These are phyloP conservation scores for Ciborinia camelliae DNA, from an alignment of 2,329 filamentous ascomycete genomes.

Conservation along the genomic window DNA sequence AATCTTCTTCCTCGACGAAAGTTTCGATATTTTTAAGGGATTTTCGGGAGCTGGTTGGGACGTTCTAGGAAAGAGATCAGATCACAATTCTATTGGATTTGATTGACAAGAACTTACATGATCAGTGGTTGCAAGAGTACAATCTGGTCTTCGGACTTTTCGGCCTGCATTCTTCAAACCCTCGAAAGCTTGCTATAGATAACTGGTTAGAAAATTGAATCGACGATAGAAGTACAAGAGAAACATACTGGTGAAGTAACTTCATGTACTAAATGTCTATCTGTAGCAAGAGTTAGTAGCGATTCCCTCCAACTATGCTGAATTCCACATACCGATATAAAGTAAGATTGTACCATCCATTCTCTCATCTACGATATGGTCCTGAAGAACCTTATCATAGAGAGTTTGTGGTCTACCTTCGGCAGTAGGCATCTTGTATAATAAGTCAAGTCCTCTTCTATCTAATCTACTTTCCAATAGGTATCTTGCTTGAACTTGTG, in stretches of 20 bases:
- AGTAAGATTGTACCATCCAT: slow-evolving; percentile 87
- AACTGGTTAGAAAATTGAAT: slow-evolving; percentile 17
- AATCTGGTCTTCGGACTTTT: slow-evolving; percentile 88
- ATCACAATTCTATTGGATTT: background rate
- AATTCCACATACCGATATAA: slow-evolving; percentile 72
- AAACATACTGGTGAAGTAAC: slow-evolving; percentile 85
- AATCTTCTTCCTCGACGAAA: slow-evolving; percentile 82
- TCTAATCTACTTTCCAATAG: background rate
- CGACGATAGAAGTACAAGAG: background rate
- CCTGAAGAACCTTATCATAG: slow-evolving; percentile 96
- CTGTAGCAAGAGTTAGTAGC: slow-evolving; percentile 44
- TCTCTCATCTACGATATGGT: slow-evolving; percentile 94
- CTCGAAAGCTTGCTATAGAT: slow-evolving; percentile 89
- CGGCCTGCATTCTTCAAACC: slow-evolving; percentile 71
- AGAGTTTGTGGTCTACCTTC: slow-evolving; percentile 52
- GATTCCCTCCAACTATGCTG: too few relatives aligned
- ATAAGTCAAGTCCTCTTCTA: background rate
- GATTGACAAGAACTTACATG: slow-evolving; percentile 46
- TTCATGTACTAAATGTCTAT: slow-evolving; percentile 95
- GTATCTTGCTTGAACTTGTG: background rate
- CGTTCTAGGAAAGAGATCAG: slow-evolving; percentile 60
- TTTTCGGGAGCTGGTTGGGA: slow-evolving; percentile 87
- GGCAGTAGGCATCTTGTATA: slow-evolving; percentile 19
- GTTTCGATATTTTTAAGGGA: slow-evolving; percentile 88
- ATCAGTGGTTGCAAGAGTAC: slow-evolving; percentile 93